phyloP scores from a whole-genome alignment of 2,329 filamentous ascomycete species.

The Penicillium occitanis region DNA sequence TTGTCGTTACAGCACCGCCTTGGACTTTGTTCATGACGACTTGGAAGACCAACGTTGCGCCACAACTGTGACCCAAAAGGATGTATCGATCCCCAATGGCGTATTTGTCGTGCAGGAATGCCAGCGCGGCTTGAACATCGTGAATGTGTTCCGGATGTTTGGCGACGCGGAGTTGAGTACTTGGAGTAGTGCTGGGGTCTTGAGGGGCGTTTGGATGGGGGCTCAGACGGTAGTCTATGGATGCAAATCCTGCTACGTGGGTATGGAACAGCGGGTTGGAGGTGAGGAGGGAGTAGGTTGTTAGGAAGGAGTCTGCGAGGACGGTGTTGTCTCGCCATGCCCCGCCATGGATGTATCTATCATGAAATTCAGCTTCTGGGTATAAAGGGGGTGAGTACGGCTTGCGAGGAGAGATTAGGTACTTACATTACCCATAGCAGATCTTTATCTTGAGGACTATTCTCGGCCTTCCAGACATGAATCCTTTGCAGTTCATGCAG shows the following conservation, averaged over 20 bases:
- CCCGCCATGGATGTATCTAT: conserved; percentile 50
- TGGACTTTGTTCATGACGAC: conserved; percentile 38
- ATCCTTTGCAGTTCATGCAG: conserved; percentile 37
- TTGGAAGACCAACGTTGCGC: conserved; percentile 49
- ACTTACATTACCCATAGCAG: conserved; percentile 45
- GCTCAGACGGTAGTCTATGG: conserved; percentile 50
- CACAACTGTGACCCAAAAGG: conserved; percentile 49
- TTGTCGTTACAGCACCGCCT: conserved; percentile 14
- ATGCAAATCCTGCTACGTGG: conserved; percentile 44
- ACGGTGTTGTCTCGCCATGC: conserved; percentile 50
- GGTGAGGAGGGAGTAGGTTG: conserved; percentile 37
- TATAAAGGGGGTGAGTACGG: not conserved
- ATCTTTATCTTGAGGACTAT: conserved; percentile 20
- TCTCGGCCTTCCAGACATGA: conserved; percentile 29
- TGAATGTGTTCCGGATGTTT: conserved; percentile 48
- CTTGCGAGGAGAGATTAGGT: not conserved
- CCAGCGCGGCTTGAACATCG: conserved; percentile 43
- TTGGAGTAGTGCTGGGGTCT: conserved; percentile 30
- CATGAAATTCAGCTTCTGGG: not conserved
- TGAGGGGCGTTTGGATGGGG: conserved; percentile 44
- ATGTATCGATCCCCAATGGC: conserved; percentile 42
- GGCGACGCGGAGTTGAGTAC: conserved; percentile 35
- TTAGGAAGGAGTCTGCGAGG: conserved; percentile 37
- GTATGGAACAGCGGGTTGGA: conserved; percentile 23
- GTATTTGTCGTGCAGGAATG: conserved; percentile 44